phyloP scores from a whole-genome alignment of 495 filamentous ascomycete species.

The Achaetomiella virescens region DNA sequence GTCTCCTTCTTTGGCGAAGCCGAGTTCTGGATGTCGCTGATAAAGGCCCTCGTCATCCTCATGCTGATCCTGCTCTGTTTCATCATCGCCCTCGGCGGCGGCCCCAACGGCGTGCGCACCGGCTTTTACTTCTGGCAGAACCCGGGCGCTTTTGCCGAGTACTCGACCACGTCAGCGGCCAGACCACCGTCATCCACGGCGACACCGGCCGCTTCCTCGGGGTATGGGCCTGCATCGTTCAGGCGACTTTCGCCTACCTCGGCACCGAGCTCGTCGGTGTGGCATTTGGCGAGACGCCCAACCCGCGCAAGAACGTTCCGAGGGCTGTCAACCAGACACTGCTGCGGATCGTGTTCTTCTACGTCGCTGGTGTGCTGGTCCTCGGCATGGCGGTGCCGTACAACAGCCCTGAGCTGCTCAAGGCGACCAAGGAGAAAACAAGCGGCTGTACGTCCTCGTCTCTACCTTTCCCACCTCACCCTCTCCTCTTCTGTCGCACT shows the following conservation, averaged over 20 bases:
- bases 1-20: conserved; percentile 72
- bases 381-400: conserved; percentile 65
- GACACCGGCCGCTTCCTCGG: conserved; percentile 57
- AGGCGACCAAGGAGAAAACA: conserved; percentile 45
- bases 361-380: conserved; percentile 62
- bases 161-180: conserved; percentile 29
- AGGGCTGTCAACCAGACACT: conserved; percentile 67
- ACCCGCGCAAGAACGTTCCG: conserved; percentile 69
- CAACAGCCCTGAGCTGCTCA: conserved; percentile 48
- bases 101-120: conserved; percentile 57
- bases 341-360: conserved; percentile 70
- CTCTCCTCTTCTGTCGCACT: not conserved
- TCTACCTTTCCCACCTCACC: not conserved
- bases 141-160: conserved; percentile 64
- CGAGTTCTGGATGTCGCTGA: conserved; percentile 71
- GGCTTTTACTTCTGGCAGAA: conserved; percentile 77
- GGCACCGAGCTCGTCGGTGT: conserved; percentile 82
- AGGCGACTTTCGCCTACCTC: conserved; percentile 75
- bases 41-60: conserved; percentile 65
- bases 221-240: conserved; percentile 73
- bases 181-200: conserved; percentile 28
- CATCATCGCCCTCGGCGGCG: conserved; percentile 69
- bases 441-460: conserved; percentile 29
- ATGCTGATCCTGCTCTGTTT: conserved; percentile 61
- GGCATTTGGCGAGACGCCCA: conserved; percentile 72